Evolutionary conservation across 768 basidiomycete genomes (phyloP).

Genomic region (Lactarius indigo): DNA sequence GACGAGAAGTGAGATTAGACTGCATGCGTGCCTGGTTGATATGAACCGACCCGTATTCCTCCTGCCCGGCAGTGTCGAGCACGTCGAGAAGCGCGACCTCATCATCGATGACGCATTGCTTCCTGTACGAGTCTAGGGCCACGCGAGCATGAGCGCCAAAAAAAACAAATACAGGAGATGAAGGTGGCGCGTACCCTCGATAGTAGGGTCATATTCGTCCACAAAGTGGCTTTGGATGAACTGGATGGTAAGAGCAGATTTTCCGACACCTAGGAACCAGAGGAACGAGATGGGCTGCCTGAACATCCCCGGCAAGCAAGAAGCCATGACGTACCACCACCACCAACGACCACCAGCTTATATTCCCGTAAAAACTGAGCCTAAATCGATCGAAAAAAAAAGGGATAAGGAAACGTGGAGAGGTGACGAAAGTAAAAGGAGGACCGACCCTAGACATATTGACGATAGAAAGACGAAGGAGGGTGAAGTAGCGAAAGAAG

Average conservation of each 20-base stretch:
- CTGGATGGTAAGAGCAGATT: constrained; percentile 95
- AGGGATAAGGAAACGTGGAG: not conserved
- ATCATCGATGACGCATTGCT: constrained; percentile 97
- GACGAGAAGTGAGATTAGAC: constrained; percentile 4
- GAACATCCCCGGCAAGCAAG: not conserved
- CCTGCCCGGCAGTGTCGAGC: constrained; percentile 95
- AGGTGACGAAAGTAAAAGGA: not conserved
- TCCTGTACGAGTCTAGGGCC: constrained; percentile 84
- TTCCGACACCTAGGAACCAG: constrained; percentile 52
- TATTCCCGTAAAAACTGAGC: constrained; percentile 94
- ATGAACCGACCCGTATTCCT: constrained; percentile 86
- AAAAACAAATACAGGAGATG: constrained; percentile 3
- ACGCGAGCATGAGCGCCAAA: not conserved
- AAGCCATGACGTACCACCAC: constrained; percentile 66
- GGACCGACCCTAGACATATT: constrained; percentile 36
- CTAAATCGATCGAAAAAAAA: constrained; percentile 36
- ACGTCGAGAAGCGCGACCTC: constrained; percentile 97
- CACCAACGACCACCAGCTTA: constrained; percentile 97
- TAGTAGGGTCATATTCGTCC: constrained; percentile 92
- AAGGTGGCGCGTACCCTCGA: constrained; percentile 59
- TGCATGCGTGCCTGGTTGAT: constrained; percentile 13
- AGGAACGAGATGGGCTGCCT: not conserved
- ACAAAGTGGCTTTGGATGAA: constrained; percentile 97
- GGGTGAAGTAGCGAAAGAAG: not conserved
- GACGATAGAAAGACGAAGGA: not conserved